phyloP scores from a whole-genome alignment of 1,139 yeast species.

The Suzukiozyma palmioleophila region DNA sequence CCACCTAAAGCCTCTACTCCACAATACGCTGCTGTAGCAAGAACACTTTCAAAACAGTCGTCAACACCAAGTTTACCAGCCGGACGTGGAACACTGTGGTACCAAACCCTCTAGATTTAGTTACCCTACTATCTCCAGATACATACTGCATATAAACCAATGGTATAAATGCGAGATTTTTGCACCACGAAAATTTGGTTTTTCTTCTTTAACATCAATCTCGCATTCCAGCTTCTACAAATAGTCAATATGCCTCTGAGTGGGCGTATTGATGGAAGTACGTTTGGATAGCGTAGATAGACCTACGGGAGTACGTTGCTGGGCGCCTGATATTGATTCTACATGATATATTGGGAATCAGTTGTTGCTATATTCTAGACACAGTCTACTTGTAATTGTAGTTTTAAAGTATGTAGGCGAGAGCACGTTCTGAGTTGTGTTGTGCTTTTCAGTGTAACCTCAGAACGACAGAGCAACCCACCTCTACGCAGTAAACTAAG shows the following conservation, averaged over 20 bases:
- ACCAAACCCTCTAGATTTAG: not conserved
- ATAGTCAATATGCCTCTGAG: conserved; percentile 15
- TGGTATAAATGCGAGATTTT: not conserved
- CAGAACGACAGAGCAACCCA: no score
- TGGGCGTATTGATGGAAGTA: conserved; percentile 14
- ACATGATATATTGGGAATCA: conserved; percentile 52
- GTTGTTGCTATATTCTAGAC: conserved; percentile 43
- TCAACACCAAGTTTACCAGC: not conserved
- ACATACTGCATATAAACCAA: not conserved
- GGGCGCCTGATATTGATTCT: conserved; percentile 55
- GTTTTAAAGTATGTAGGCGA: no score
- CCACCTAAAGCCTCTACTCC: no score
- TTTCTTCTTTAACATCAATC: conserved; percentile 37
- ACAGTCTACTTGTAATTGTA: no score
- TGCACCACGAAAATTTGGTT: not conserved
- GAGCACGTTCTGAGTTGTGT: no score
- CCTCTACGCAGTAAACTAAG: no score
- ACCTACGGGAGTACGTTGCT: conserved; percentile 50
- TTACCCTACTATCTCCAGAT: conserved; percentile 4
- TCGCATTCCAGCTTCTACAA: conserved; percentile 39
- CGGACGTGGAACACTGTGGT: not conserved
- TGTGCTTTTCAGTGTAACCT: no score
- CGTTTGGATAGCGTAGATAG: conserved; percentile 39
- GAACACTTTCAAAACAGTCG: no score
- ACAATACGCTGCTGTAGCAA: no score